Conservation (phyloP, 2,329 filamentous ascomycete species). For the Claviceps maximensis region DNA sequence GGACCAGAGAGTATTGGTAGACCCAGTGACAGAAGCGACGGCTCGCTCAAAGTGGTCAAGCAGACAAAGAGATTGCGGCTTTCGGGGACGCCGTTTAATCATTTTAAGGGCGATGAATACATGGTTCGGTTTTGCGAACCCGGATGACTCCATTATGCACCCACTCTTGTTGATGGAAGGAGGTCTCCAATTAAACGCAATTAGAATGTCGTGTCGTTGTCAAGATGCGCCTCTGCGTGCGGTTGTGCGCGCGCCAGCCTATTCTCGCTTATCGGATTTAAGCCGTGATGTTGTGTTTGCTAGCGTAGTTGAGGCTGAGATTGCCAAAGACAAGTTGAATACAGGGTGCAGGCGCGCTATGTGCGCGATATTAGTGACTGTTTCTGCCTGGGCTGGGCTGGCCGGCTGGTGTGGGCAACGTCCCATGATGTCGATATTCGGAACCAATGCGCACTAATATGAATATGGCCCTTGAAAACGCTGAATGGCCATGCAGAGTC, state of each 20-base stretch:
- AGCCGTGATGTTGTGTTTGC: not conserved
- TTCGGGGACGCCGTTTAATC: not conserved
- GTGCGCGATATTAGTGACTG: not conserved
- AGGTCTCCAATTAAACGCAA: not conserved
- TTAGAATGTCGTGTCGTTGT: not conserved
- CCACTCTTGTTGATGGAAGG: not conserved
- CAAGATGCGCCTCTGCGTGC: not conserved
- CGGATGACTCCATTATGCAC: not conserved
- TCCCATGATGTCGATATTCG: constrained; percentile 2
- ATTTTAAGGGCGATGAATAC: not conserved
- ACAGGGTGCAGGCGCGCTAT: not conserved
- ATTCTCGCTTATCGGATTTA: constrained; percentile 7
- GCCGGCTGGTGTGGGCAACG: not conserved
- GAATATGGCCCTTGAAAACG: not conserved
- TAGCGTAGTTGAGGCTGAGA: not conserved
- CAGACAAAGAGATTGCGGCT: not conserved
- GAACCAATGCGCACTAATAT: not conserved
- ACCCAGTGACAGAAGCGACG: not conserved
- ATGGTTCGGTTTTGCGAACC: not conserved
- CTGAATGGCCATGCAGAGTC: constrained; percentile 1
- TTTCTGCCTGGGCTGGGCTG: not conserved
- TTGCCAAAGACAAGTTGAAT: not conserved
- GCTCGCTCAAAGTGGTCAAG: not conserved
- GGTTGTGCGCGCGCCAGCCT: not conserved
- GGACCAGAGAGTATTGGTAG: no score